Evolutionary conservation across 352 stramenopile genomes (phyloP).

Genomic region (Pythium brassicae): DNA sequence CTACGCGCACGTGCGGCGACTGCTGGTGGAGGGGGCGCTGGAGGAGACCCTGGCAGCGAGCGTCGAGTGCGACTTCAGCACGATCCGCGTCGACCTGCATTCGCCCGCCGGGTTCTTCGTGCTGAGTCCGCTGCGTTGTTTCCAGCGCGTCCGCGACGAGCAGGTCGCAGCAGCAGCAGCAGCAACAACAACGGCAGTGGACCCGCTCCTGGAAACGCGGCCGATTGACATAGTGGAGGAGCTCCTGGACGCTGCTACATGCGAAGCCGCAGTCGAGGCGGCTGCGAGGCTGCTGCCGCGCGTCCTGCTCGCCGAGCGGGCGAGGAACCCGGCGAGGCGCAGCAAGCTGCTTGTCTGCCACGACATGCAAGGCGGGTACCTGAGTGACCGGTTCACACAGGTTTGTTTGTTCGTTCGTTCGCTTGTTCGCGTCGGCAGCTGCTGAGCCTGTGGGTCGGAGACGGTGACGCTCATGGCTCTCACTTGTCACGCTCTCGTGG

Average conservation of each 20-base stretch:
- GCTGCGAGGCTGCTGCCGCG: conserved; percentile 1
- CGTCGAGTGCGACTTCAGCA: conserved; percentile 13
- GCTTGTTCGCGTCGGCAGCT: background rate
- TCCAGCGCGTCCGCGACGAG: conserved; percentile 9
- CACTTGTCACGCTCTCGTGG: background rate
- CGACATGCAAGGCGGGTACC: conserved; percentile 51
- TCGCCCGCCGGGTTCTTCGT: conserved; percentile 27
- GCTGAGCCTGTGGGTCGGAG: background rate
- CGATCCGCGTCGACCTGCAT: conserved; percentile 20
- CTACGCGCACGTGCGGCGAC: conserved; percentile 7
- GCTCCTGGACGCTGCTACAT: conserved; percentile 25
- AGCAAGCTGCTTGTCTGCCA: conserved; percentile 56
- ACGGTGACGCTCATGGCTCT: background rate
- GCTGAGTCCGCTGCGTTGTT: conserved; percentile 17
- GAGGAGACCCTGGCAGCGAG: conserved; percentile 4
- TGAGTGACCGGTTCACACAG: conserved; percentile 34
- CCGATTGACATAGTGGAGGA: conserved; percentile 27
- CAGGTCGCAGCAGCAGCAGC: background rate
- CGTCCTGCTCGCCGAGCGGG: conserved; percentile 22
- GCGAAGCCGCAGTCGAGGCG: conserved; percentile 3
- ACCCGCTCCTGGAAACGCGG: conserved; percentile 18
- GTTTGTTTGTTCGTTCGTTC: background rate
- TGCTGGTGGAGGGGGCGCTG: conserved; percentile 17
- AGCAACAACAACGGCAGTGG: too few relatives aligned
- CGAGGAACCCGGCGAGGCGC: conserved; percentile 21